A percentile compares a stretch with the other conserved stretches of the same genome.
phyloP scores from a whole-genome alignment of 1,284 basidiomycete genomes.

The Microstroma glucosiphilum region DNA sequence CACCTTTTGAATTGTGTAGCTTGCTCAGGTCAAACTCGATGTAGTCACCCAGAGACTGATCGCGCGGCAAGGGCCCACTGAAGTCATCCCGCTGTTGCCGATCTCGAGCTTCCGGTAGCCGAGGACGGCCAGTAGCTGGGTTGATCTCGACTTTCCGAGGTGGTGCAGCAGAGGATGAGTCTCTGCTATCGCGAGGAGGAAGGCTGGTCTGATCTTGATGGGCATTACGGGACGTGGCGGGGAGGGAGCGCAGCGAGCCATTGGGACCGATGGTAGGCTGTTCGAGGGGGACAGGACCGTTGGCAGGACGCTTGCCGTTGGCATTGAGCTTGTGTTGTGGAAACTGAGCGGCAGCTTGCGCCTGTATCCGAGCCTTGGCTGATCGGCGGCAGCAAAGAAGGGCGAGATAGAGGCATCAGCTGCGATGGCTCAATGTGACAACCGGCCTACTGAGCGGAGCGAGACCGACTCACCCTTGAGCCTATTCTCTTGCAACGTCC shows the following conservation, averaged over 20 bases:
- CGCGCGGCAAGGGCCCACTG: conserved; percentile 26
- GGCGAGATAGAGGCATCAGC: conserved; percentile 20
- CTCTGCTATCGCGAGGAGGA: conserved; percentile 1
- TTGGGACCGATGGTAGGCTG: background rate
- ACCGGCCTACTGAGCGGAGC: background rate
- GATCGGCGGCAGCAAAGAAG: conserved; percentile 15
- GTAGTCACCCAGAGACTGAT: conserved; percentile 46
- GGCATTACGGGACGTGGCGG: conserved; percentile 30
- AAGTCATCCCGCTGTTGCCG: too few relatives aligned
- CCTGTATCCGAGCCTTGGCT: conserved; percentile 13
- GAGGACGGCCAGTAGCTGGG: conserved; percentile 19
- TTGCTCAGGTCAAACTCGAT: conserved; percentile 49
- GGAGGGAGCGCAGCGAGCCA: conserved; percentile 20
- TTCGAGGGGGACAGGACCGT: conserved; percentile 10
- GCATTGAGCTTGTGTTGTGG: conserved; percentile 5
- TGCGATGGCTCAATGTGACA: conserved; percentile 11
- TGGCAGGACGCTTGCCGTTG: conserved; percentile 10
- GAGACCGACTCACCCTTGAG: conserved; percentile 9
- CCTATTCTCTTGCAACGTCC: conserved; percentile 15
- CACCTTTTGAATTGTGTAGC: conserved; percentile 47
- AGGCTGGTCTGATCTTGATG: conserved; percentile 13
- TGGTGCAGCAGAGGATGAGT: conserved; percentile 12
- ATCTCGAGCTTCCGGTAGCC: conserved; percentile 18
- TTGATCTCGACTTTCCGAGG: conserved; percentile 10
- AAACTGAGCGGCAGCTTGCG: conserved; percentile 12